phyloP scores from a whole-genome alignment of 345 rosid genomes.

The Capsella bursapastoris region DNA sequence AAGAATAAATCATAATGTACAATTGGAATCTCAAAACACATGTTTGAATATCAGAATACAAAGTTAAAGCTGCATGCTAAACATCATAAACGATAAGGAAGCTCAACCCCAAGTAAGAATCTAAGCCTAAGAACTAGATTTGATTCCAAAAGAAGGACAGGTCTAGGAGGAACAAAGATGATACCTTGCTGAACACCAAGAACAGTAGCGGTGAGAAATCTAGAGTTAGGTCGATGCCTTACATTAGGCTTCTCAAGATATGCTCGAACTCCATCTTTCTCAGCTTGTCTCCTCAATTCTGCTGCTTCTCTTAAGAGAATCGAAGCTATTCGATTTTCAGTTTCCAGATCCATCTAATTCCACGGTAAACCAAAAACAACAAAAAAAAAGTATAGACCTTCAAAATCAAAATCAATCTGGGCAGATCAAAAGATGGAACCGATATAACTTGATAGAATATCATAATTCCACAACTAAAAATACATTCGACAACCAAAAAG shows the following conservation, averaged over 20 bases:
- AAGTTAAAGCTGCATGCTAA: no score
- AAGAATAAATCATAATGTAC: not conserved
- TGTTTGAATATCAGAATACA: not conserved
- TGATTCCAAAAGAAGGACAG: not conserved
- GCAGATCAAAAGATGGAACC: not conserved
- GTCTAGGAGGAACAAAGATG: not conserved
- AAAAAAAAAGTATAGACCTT: not conserved
- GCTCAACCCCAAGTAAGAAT: no score
- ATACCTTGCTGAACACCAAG: slow-evolving; percentile 94
- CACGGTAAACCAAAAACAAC: not conserved
- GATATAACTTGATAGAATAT: not conserved
- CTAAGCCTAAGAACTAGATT: not conserved
- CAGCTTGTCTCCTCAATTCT: slow-evolving; percentile 79
- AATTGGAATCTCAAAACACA: slow-evolving; percentile 14
- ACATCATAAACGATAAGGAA: no score
- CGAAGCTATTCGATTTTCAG: slow-evolving; percentile 88
- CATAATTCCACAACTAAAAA: not conserved
- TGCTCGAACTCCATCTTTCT: slow-evolving; percentile 75
- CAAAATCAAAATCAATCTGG: slow-evolving; percentile 22
- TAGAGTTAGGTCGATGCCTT: slow-evolving; percentile 81
- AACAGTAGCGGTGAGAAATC: slow-evolving; percentile 92
- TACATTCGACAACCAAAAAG: not conserved
- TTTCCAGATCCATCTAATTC: slow-evolving; percentile 77
- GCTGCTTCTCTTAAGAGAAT: slow-evolving; percentile 91
- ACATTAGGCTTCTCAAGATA: slow-evolving; percentile 71